A percentile compares a stretch with the other conserved stretches of the same genome.
These are phyloP conservation scores for Pterulicium gracile DNA, from an alignment of 1,284 basidiomycete genomes.

Conservation along the genomic window DNA sequence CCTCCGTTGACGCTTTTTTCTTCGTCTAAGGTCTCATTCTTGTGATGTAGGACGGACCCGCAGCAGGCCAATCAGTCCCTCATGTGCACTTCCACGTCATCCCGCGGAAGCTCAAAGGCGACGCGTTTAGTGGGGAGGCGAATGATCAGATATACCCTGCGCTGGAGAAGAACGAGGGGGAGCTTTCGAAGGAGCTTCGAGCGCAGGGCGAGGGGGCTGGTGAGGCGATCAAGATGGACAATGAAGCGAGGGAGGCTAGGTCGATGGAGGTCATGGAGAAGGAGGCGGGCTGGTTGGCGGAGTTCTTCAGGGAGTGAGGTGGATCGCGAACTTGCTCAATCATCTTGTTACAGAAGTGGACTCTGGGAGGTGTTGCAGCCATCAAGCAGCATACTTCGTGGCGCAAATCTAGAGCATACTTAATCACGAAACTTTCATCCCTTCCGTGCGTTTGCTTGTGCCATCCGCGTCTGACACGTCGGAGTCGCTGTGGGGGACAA, in stretches of 20 bases:
- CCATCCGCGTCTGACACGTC: too few relatives aligned
- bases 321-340: too few relatives aligned
- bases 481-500: too few relatives aligned
- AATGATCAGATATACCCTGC: slow-evolving; percentile 78
- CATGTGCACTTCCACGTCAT: slow-evolving; percentile 90
- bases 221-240: slow-evolving; percentile 44
- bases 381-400: too few relatives aligned
- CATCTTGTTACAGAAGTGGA: too few relatives aligned
- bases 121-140: slow-evolving; percentile 44
- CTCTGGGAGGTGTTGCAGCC: too few relatives aligned
- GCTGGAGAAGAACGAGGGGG: slow-evolving; percentile 56
- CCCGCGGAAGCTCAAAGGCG: slow-evolving; percentile 61
- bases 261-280: slow-evolving; percentile 64
- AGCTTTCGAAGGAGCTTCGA: slow-evolving; percentile 29
- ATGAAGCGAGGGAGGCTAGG: slow-evolving; percentile 60
- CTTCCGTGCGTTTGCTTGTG: too few relatives aligned
- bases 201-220: slow-evolving; percentile 13
- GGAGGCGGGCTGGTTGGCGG: slow-evolving; percentile 59
- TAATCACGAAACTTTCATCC: too few relatives aligned
- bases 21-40: too few relatives aligned
- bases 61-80: slow-evolving; percentile 22
- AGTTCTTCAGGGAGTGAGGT: too few relatives aligned
- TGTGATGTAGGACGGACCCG: neutral
- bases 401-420: too few relatives aligned
- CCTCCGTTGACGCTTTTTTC: too few relatives aligned